Base-by-base conservation (phyloP, 1,139 yeast species). In the Taphrina deformans region DNA sequence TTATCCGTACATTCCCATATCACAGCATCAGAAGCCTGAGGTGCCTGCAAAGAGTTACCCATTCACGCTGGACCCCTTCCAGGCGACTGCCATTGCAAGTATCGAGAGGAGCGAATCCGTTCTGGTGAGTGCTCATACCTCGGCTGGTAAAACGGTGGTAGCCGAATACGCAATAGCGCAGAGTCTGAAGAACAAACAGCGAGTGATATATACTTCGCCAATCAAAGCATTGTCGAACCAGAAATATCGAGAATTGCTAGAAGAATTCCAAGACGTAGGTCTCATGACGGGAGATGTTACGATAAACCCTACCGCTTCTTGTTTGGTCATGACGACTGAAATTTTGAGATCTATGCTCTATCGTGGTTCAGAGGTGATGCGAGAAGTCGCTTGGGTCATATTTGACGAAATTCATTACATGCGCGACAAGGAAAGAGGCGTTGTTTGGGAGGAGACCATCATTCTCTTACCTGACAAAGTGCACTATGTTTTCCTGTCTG, bases 91-190 rank as follows among this genome's bases (percentile, higher is more conserved):
- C 9, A 86, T 93, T 66, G 90, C 96, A 48, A 93, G 97, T 76
- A 88, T 93, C 69, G 98, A 93, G 74, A 83, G 97, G 73, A 86
- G 88, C 69, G 98, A 93, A 75, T 88, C 96, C n/a, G 99, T 93
- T 9, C 82, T 93, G 71, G 98, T 93, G 1, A 92, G 98, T 26
- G 99, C 99, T 0, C 99, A 93, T 74, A 92, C 99, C 0, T 92
- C 98, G 33, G 99, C 99, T 6, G 99, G 99, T 79, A 93, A 93
- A 75, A 93, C 99, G 0, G 99, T 95, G 55, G 99, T 93, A 61
- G 99, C 99, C 0, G 99, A 93, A 74, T 95, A 93, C 73, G 98
- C 99, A 50, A 93, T 93, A 78, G 98, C 99, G 1, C 96, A 91
- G 79, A 89, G 97, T 14, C 79, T 90, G 69, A 80, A 91, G 71